phyloP scores from a whole-genome alignment of 202 grass and related monocot genomes.

The Carex sylvatica region DNA sequence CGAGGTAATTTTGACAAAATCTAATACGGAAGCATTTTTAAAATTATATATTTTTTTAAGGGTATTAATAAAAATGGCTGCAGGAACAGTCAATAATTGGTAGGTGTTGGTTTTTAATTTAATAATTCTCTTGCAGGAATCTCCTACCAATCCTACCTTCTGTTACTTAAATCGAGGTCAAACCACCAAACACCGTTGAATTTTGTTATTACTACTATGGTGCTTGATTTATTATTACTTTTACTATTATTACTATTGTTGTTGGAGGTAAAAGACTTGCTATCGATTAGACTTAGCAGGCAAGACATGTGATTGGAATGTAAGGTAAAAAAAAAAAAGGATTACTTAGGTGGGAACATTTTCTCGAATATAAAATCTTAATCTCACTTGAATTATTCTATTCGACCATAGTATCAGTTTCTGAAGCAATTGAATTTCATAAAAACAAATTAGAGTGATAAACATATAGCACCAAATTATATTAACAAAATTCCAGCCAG shows the following conservation, averaged over 20 bases:
- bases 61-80: too few relatives aligned
- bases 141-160: not conserved
- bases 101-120: not conserved
- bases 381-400: not conserved
- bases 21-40: too few relatives aligned
- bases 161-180: not conserved
- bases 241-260: not conserved
- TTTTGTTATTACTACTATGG: not conserved
- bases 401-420: not conserved
- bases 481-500: not conserved
- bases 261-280: not conserved
- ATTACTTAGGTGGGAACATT: not conserved
- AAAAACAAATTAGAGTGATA: not conserved
- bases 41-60: too few relatives aligned
- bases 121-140: not conserved
- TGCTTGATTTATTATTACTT: not conserved
- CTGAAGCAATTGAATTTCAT: not conserved
- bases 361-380: not conserved
- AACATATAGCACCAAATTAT: not conserved
- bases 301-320: too few relatives aligned
- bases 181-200: not conserved
- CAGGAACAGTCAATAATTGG: not conserved
- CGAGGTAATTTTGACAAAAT: too few relatives aligned
- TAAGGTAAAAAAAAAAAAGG: too few relatives aligned
- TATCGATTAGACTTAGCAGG: not conserved